phyloP scores from a whole-genome alignment of 441 rosid genomes.

The Heliophila coronopifolia region DNA sequence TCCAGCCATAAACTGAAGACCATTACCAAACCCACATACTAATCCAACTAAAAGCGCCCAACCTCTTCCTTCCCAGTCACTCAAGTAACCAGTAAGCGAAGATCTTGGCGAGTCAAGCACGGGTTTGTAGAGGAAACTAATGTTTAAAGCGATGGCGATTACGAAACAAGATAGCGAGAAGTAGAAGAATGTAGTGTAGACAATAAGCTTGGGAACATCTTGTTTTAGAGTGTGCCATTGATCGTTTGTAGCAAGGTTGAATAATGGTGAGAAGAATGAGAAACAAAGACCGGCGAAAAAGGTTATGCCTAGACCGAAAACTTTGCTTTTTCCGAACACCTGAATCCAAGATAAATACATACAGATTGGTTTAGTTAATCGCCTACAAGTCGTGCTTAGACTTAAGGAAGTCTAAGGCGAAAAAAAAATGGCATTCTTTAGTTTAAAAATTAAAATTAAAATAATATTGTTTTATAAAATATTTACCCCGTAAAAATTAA shows the following conservation, averaged over 20 bases:
- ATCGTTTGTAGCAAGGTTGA: constrained; percentile 82
- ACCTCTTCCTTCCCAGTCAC: constrained; percentile 75
- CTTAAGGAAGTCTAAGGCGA: too few species aligned
- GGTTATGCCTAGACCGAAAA: constrained; percentile 56
- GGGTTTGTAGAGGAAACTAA: constrained; percentile 55
- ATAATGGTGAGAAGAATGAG: constrained; percentile 79
- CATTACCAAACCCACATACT: constrained; percentile 77
- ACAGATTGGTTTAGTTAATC: not conserved
- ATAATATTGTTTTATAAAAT: too few species aligned
- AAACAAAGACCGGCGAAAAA: constrained; percentile 71
- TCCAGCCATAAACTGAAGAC: constrained; percentile 89
- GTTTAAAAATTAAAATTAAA: too few species aligned
- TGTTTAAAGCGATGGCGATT: constrained; percentile 49
- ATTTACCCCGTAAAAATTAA: too few species aligned
- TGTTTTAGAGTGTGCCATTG: constrained; percentile 61
- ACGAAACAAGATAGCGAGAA: constrained; percentile 67
- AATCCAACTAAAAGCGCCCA: constrained; percentile 78
- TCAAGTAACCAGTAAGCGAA: constrained; percentile 46
- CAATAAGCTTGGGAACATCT: constrained; percentile 56
- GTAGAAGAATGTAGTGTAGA: constrained; percentile 76
- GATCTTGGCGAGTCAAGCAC: constrained; percentile 48
- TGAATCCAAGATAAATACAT: constrained; percentile 28
- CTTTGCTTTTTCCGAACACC: constrained; percentile 68
- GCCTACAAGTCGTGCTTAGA: too few species aligned
- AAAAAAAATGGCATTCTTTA: too few species aligned